Evolutionary conservation across 2,329 filamentous ascomycete species (phyloP), one percentile per base, ranked within the genome.

Genomic region (Macrophomina tecta): DNA sequence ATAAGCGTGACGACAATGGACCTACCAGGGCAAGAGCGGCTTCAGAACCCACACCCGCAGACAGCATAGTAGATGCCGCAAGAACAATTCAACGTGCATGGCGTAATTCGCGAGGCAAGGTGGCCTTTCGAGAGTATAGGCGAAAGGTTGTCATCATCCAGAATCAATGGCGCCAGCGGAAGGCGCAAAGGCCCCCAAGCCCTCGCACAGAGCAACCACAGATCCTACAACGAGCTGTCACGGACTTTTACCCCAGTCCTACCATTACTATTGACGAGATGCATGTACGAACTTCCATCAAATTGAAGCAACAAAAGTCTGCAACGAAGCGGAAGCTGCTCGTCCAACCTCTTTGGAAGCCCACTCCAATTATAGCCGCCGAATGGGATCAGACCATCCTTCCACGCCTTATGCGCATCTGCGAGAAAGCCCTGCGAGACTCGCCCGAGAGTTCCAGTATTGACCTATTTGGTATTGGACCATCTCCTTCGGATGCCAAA

Each of bases 371-470:
- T 11, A 82, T 88, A 2, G 81, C 93, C 2, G 87, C 91, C 42
- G 86, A 89, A 69, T 94, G 91, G 91, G 90, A 93, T 71, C 83
- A 82, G 1, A 84, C 85, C 2, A 79, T 93, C 66, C 91, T 92
- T 82, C 89, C 90, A 1, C 89, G 91, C 68, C 86, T 94, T 68
- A 91, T 92, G 74, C 83, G 87, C 18, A 87, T 91, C 1, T 83
- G 93, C 16, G 86, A 89, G 28, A 85, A 87, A 61, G 92, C 91
- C 68, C 89, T 93, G 72, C 86, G 86, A 69, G 91, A 91, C 71
- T 86, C 92, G 60, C 86, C 89, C 0, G 91, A 94, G 75, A 92
- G 91, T 0, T 88, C 92, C 40, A 91, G 92, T 72, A 92, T 94
- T 48, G 91, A 90, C 9, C 85, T 94, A 1, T 88, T 92, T 68